Base-by-base conservation (phyloP, 768 basidiomycete species). In the Serendipita sp. region DNA sequence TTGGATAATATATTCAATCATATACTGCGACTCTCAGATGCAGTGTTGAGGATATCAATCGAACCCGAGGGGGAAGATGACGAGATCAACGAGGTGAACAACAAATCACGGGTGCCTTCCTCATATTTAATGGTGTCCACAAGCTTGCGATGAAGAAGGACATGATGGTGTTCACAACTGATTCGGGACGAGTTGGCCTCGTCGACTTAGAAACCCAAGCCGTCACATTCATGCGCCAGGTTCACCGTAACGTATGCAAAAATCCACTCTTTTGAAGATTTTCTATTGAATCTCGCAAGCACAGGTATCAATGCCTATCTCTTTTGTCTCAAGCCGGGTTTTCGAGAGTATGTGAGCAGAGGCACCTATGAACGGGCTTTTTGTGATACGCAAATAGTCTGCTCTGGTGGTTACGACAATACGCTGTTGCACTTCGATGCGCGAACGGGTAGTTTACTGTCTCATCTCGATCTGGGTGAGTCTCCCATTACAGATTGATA, bases 21-120 rank as follows among this genome's bases (percentile, higher is more conserved):
- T 31, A 58, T 58, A 26, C 3, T 58, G 22, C 22, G 53, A 28
- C 22, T 31, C 22, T 17, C 22, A 4, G 22, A 58, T 24, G 53
- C 53, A 7, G 17, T n/a, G 9, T 5, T 24, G 17, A 26, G 30
- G 53, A 31, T 58, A 31, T 24, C 30, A 11, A 24, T 58, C 17
- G 22, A 20, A n/a, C 53, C 53, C 9, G 53, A 58, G n/a, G 17
- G 22, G 7, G 53, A 58, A 28, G 53, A 58, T 7, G 53, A 58
- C 30, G 53, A 58, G n/a, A 58, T 58, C n/a, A 58, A 58, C 31
- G 53, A 58, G 53, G 53, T 58, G 31, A 33, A 58, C 5, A 9
- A n/a, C 31, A 3, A 9, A 17, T 58, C 4, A 24, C 7, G 31
- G 53, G 31, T 7, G 9, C 7, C 3, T 7, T 28, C 45, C n/a